phyloP scores from a whole-genome alignment of 495 filamentous ascomycete genomes.

The Penicillium riverlandense region DNA sequence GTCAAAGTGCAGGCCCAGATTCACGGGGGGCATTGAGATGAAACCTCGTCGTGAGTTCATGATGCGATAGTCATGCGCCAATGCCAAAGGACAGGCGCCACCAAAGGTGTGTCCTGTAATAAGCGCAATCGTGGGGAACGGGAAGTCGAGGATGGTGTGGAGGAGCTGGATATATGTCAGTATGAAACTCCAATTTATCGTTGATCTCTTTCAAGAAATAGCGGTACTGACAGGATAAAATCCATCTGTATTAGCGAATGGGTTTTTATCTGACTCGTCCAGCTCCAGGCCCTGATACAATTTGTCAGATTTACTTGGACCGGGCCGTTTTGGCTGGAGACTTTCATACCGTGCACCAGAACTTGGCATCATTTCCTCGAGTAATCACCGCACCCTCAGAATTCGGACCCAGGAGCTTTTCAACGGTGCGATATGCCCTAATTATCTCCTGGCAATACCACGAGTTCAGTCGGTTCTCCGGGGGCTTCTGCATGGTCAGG shows the following conservation, averaged over 20 bases:
- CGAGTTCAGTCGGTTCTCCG: slow-evolving; percentile 42
- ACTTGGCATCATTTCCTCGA: slow-evolving; percentile 40
- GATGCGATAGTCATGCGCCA: slow-evolving; percentile 44
- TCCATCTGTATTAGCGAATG: slow-evolving; percentile 42
- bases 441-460: slow-evolving; percentile 43
- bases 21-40: slow-evolving; percentile 41
- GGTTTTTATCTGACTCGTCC: slow-evolving; percentile 39
- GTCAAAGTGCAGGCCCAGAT: slow-evolving; percentile 44
- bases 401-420: slow-evolving; percentile 28
- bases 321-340: background rate
- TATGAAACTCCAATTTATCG: background rate
- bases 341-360: slow-evolving; percentile 38
- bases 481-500: slow-evolving; percentile 42
- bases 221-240: slow-evolving; percentile 32
- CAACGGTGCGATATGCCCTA: slow-evolving; percentile 33
- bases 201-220: background rate
- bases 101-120: slow-evolving; percentile 47
- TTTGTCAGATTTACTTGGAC: background rate
- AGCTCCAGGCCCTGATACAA: slow-evolving; percentile 33
- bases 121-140: slow-evolving; percentile 44
- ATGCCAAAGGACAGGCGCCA: slow-evolving; percentile 38
- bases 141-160: slow-evolving; percentile 44
- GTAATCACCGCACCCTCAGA: slow-evolving; percentile 42
- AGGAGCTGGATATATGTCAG: slow-evolving; percentile 20
- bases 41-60: slow-evolving; percentile 46